Evolutionary conservation across 345 rosid species (phyloP).

Genomic region (Jatropha curcas): DNA sequence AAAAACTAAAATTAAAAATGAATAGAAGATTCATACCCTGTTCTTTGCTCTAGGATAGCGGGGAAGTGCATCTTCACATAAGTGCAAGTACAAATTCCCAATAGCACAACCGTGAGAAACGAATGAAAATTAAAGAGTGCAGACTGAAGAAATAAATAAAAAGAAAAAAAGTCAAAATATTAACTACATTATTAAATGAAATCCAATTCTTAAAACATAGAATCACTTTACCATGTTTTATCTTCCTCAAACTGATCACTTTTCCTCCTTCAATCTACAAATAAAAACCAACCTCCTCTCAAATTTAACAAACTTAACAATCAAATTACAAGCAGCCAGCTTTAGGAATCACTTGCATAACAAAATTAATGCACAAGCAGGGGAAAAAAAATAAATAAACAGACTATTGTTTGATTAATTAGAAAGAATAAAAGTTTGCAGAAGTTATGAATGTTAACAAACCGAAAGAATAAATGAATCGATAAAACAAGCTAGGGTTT

Average conservation of each 20-base stretch:
- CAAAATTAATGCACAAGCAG: neutral
- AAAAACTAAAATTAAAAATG: neutral
- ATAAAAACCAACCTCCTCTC: neutral
- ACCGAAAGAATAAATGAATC: neutral
- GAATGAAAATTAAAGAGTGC: constrained; percentile 97
- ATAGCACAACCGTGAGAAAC: constrained; percentile 77
- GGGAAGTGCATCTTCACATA: constrained; percentile 96
- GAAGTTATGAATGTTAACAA: neutral
- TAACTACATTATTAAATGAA: neutral
- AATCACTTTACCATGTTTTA: constrained; percentile 23
- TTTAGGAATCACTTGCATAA: neutral
- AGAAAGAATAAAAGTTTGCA: neutral
- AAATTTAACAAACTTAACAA: neutral
- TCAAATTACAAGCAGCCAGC: neutral
- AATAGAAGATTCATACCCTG: constrained; percentile 50
- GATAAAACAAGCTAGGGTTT: neutral
- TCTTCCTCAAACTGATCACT: constrained; percentile 4
- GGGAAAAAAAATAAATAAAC: neutral
- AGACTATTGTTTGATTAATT: neutral
- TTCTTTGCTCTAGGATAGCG: constrained; percentile 86
- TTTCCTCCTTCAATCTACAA: constrained; percentile 15
- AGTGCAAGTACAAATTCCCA: constrained; percentile 90
- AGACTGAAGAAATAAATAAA: constrained; percentile 45
- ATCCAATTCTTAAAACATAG: neutral
- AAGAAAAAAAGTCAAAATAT: neutral